Base-by-base conservation (phyloP, 352 stramenopile genomes). In the Blastocystis sp. region DNA sequence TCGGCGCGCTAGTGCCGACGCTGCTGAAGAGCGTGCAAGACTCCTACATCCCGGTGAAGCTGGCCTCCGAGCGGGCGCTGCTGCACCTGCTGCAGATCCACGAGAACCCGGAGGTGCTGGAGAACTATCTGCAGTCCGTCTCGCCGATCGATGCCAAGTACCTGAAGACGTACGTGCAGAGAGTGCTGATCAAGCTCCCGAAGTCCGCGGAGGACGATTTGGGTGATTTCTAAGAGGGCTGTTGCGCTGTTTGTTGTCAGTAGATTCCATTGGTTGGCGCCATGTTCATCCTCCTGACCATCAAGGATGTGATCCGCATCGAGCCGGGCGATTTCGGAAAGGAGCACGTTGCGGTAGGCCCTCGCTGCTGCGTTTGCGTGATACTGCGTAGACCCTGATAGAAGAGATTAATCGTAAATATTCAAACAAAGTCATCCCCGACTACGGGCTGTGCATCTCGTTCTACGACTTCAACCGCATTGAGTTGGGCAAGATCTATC, bases 381-480 rank as follows among this genome's bases (percentile, higher is more conserved):
- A 95, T 90, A 94, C 94, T 91, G 92, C 91, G 87, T 93, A 94
- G 79, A 93, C 95, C 61, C 89, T 95, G 64, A 90, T 94, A 24
- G 93, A 95, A 90, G 93, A 95, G 90, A 94, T 95, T 81, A 93
- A 95, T 90, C 92, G 92, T 89, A 95, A 95, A 90, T 95, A 95
- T 84, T 93, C 93, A 43, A 95, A 95, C 91, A 95, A 95, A 80
- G 93, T 95, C 17, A 92, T 95, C 48, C 91, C 93, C 2, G 93
- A 95, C 89, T 93, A 95, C 64, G 93, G 93, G 43, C 92, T 95
- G 66, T 95, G 93, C 87, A 91, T 95, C 64, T 94, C 93, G 59
- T 92, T 95, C 89, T 95, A 95, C 90, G 93, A 95, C 90, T 95
- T 95, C 74, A 65, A 78, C 21, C 43, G 54, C 17, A 93, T 95